Base-by-base conservation (phyloP, 129 eudicot genomes). In the Centella asiatica region DNA sequence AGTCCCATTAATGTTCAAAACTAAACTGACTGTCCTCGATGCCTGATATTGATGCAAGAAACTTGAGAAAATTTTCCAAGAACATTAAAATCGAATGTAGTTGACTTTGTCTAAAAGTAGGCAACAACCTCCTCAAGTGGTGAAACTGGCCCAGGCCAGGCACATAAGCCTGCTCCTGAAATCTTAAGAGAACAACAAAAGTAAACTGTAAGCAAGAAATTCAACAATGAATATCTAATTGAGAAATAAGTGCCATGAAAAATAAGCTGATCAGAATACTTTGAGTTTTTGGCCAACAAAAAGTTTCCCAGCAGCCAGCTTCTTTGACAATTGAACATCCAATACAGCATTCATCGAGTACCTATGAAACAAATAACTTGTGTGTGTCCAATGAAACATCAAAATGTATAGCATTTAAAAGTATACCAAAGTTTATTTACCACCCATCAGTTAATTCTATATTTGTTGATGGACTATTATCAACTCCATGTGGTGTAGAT, bases 371-470 rank as follows among this genome's bases (percentile, higher is more conserved):
- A 68, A 57, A 36, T 34, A 60, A 22, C 44, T 71, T 37, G 34
- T 49, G 33, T 39, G 48, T 34, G 46, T 57, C 33, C 37, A 57
- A 50, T 63, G 57, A 19, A 4, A 72, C 40, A 9, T 48, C 52
- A 67, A 28, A 57, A 31, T 55, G 33, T 34, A 71, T 46, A 45
- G 47, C 44, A 27, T 11, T 31, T n/a, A 18, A 44, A 20, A 17
- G 29, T 51, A 40, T 46, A 58, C 37, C 18, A 63, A 39, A 57
- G 45, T 40, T 40, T 5, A 62, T 58, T 72, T 70, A 89, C 99
- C 99, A 92, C 63, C 99, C 99, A 67, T 92, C 99, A 47, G 95
- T 92, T 57, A 92, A 71, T 67, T 92, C 90, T 54, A 92, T 65
- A 57, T 62, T 71, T 73, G 94, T 52, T 26, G 72, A 67, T 32